phyloP scores from a whole-genome alignment of 108 stramenopile genomes.

The Tribonema minus region DNA sequence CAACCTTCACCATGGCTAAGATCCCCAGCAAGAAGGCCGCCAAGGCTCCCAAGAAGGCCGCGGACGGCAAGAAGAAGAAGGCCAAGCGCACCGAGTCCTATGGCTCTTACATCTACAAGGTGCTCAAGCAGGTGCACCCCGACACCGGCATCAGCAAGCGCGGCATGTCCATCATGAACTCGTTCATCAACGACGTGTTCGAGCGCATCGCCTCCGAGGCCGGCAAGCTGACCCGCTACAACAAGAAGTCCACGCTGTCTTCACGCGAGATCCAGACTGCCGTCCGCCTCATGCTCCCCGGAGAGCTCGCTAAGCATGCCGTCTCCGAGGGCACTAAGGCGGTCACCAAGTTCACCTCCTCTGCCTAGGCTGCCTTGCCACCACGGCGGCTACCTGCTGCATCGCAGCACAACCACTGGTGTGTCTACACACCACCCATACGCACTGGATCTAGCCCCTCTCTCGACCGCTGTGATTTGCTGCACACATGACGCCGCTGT shows the following conservation, averaged over 20 bases:
- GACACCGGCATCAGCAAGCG: slow-evolving; percentile 69
- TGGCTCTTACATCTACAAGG: slow-evolving; percentile 85
- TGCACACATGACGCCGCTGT: no score
- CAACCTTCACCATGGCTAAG: slow-evolving; percentile 1
- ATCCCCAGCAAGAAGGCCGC: slow-evolving; percentile 59
- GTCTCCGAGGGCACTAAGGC: no score
- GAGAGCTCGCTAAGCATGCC: slow-evolving; percentile 87
- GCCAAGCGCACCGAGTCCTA: slow-evolving; percentile 85
- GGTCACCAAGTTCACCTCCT: no score
- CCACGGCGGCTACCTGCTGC: no score
- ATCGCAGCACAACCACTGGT: no score
- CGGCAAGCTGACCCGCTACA: slow-evolving; percentile 55
- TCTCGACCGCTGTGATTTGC: no score
- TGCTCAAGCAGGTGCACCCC: slow-evolving; percentile 85
- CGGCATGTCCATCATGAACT: slow-evolving; percentile 87
- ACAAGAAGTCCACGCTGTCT: slow-evolving; percentile 51
- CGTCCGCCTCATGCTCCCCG: slow-evolving; percentile 76
- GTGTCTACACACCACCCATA: no score
- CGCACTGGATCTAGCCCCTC: no score
- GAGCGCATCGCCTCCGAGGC: slow-evolving; percentile 78
- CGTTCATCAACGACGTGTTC: slow-evolving; percentile 87
- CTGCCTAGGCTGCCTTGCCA: no score
- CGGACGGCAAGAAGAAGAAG: no score
- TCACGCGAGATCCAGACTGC: slow-evolving; percentile 56
- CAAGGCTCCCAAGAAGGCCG: slow-evolving; percentile 81